Percentiles rank a stretch among this genome's conserved stretches.
Conservation (phyloP, 371 early-diverging fungal species). For the Fennellomyces sp. region DNA sequence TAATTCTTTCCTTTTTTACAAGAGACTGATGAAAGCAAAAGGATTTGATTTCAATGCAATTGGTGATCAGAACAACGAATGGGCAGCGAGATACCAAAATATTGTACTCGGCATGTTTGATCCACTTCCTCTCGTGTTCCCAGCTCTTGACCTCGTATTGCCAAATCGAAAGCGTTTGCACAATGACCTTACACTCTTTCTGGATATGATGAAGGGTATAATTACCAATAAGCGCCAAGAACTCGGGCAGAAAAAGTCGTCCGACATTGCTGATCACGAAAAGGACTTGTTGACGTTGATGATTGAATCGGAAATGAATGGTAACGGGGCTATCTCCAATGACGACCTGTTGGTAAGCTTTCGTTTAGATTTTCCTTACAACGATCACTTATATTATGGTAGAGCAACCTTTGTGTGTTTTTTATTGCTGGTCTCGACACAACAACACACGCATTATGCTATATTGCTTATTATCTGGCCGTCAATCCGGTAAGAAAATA, state of each 20-base stretch:
- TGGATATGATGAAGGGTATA: constrained; percentile 31
- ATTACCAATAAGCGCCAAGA: constrained; percentile 33
- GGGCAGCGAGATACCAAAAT: constrained; percentile 2
- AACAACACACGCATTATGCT: constrained; percentile 18
- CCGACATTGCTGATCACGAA: constrained; percentile 19
- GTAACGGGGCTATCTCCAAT: constrained; percentile 22
- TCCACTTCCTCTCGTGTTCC: neutral
- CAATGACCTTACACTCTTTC: constrained; percentile 18
- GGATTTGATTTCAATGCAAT: constrained; percentile 17
- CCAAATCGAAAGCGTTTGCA: constrained; percentile 29
- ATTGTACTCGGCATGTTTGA: constrained; percentile 2
- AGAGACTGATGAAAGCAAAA: neutral
- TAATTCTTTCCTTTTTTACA: neutral
- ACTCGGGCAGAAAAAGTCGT: constrained; percentile 22
- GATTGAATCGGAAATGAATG: constrained; percentile 27
- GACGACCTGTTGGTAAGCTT: constrained; percentile 31
- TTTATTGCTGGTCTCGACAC: constrained; percentile 35
- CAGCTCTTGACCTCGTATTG: constrained; percentile 16
- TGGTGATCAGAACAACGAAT: constrained; percentile 2
- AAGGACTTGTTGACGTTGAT: constrained; percentile 50
- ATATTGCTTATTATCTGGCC: constrained; percentile 20
- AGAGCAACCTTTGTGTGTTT: constrained; percentile 22
- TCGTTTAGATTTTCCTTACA: neutral
- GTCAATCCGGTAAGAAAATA: constrained; percentile 57
- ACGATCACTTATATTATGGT: no score